These are phyloP conservation scores for Phymatotrichopsis omnivora DNA, from an alignment of 2,329 filamentous ascomycete species.

Conservation along the genomic window DNA sequence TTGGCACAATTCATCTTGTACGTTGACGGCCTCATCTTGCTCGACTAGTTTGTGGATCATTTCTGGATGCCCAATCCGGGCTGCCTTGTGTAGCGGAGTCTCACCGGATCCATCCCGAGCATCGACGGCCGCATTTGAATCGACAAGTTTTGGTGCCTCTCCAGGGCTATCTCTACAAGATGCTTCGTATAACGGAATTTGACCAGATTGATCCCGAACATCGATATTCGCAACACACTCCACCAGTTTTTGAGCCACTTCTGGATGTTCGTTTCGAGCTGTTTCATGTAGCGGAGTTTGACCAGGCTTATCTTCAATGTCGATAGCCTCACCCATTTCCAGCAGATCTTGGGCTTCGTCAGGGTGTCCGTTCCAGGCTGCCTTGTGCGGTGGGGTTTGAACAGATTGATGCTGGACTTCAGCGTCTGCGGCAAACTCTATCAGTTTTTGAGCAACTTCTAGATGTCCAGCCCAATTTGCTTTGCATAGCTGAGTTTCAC, in stretches of 20 bases:
- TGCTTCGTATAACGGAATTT: conserved; percentile 14
- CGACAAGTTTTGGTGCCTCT: too few relatives aligned
- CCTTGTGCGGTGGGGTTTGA: too few relatives aligned
- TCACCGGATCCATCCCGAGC: conserved; percentile 1
- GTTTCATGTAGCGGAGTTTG: too few relatives aligned
- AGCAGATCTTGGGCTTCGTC: conserved; percentile 1
- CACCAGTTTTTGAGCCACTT: too few relatives aligned
- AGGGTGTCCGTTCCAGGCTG: conserved; percentile 4
- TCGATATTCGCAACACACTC: conserved; percentile 1
- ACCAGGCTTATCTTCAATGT: neutral
- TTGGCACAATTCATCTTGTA: too few relatives aligned
- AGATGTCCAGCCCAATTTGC: neutral
- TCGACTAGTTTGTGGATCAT: too few relatives aligned
- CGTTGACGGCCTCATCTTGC: too few relatives aligned
- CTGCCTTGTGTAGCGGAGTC: conserved; percentile 22
- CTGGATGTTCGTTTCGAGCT: too few relatives aligned
- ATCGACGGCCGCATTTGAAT: conserved; percentile 8
- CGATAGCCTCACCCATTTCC: neutral
- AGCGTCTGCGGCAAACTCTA: too few relatives aligned
- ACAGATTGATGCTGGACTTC: too few relatives aligned
- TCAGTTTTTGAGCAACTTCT: neutral
- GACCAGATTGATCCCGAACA: neutral
- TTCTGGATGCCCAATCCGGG: too few relatives aligned
- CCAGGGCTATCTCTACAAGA: too few relatives aligned
- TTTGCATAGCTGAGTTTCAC: conserved; percentile 1